These are phyloP conservation scores for Verticillium zaregamsianum DNA, from an alignment of 2,329 filamentous ascomycete species.

Conservation along the genomic window DNA sequence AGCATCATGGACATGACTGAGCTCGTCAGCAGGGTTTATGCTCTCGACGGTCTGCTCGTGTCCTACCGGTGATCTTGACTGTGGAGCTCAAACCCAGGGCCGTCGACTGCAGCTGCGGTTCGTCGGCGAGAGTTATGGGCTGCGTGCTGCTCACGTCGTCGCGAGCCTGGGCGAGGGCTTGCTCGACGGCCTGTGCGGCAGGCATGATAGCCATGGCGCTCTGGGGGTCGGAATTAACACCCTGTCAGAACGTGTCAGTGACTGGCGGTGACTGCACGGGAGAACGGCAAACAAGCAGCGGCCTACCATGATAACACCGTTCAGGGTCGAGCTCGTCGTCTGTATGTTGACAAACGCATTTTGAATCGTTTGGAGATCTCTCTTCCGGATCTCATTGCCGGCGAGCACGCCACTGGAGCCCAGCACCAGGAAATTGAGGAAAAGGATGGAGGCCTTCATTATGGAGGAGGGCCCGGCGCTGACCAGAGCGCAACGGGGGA, in stretches of 20 bases:
- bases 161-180: slow-evolving; percentile 8
- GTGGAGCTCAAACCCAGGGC: slow-evolving; percentile 8
- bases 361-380: background rate
- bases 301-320: background rate
- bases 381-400: background rate
- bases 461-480: background rate
- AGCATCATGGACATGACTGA: slow-evolving; percentile 10
- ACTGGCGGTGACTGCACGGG: background rate
- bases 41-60: background rate
- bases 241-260: background rate
- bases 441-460: background rate
- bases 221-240: slow-evolving; percentile 3
- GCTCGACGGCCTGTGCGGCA: slow-evolving; percentile 5
- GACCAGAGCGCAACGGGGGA: background rate
- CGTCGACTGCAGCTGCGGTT: slow-evolving; percentile 8
- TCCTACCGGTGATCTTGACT: slow-evolving; percentile 7
- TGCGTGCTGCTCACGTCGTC: slow-evolving; percentile 10
- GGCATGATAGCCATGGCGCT: background rate
- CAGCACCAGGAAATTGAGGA: background rate
- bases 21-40: background rate
- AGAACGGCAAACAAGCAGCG: background rate
- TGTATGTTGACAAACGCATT: background rate
- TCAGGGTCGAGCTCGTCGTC: background rate
- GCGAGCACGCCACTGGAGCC: background rate
- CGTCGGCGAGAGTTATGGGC: slow-evolving; percentile 19